Evolutionary conservation across 2,329 filamentous ascomycete species (phyloP), one percentile per base, ranked within the genome.

Genomic region (Xylogone sp.): DNA sequence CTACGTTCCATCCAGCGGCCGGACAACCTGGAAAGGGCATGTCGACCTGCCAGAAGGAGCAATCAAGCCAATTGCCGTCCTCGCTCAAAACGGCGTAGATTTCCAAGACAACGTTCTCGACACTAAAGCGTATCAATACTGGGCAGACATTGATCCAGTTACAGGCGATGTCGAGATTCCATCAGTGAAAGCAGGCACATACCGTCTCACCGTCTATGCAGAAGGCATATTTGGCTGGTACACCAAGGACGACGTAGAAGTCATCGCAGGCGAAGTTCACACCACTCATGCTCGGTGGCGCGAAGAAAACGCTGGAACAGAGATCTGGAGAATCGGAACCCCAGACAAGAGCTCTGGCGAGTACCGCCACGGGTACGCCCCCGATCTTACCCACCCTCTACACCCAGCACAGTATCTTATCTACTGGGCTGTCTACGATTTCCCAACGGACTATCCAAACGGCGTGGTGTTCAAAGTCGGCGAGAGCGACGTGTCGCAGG

Each of bases 391-490:
- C 0, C 74, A 79, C 27, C 72, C 79, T 1, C 68, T 77, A 0
- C 71, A 76, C 16, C 79, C 79, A 0, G 73, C 75, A n/a, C 71
- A 86, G 59, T 81, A 84, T 59, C 71, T 78, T 8, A 75, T 83
- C 51, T 86, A 85, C 68, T 86, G 77, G 76, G 79, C 71, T 0
- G 72, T 71, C 0, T 81, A 84, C 59, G 82, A 86, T 60, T 86
- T 80, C 62, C 69, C 73, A 0, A 65, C 69, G 2, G 82, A 86
- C 44, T 86, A 84, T 57, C 81, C 82, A 0, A 57, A 76, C 0
- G 82, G 83, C 3, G 73, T 86, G 0, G 71, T 69, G 20, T 87
- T 79, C 67, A 73, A 75, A 13, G 75, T 86, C 1, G 81, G 82
- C 9, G 65, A 75, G 60, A 76, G 74, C 53, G 65, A 79, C 21